Percentiles rank a stretch among this genome's conserved stretches.
phyloP scores from a whole-genome alignment of 306 rosid genomes.

The Glycine soja region DNA sequence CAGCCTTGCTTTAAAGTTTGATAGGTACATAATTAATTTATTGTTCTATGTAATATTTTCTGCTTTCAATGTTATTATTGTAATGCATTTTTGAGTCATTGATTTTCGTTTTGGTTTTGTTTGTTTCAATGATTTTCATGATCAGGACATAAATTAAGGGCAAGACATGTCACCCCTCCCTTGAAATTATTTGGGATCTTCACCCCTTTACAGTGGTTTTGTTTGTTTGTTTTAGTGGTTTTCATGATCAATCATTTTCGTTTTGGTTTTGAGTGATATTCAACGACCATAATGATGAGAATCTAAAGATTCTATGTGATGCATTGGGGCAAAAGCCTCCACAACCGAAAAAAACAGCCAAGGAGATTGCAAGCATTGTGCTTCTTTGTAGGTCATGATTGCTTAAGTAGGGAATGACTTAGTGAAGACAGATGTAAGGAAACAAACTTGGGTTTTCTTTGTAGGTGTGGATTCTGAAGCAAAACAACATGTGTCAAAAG shows the following conservation, averaged over 20 bases:
- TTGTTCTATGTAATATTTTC: background rate
- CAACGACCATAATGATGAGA: conserved; percentile 56
- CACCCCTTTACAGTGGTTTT: no score
- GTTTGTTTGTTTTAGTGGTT: no score
- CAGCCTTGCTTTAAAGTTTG: conserved; percentile 65
- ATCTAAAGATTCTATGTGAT: conserved; percentile 57
- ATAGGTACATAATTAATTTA: conserved; percentile 58
- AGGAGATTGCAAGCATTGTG: conserved; percentile 55
- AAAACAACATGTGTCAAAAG: conserved; percentile 65
- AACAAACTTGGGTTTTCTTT: conserved; percentile 65
- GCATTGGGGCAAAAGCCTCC: conserved; percentile 58
- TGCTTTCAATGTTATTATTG: background rate
- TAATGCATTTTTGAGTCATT: background rate
- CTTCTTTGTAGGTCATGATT: conserved; percentile 66
- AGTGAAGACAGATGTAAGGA: conserved; percentile 36
- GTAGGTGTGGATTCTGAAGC: conserved; percentile 53
- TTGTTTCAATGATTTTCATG: conserved; percentile 50
- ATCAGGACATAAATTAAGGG: no score
- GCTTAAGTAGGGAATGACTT: conserved; percentile 26
- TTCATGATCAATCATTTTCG: no score
- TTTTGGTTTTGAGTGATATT: no score
- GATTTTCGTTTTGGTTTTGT: background rate
- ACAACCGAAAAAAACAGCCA: conserved; percentile 50
- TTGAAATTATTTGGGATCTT: no score
- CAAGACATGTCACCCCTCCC: no score